phyloP scores from a whole-genome alignment of 2,329 filamentous ascomycete species.

The Pseudogymnoascus sp. region DNA sequence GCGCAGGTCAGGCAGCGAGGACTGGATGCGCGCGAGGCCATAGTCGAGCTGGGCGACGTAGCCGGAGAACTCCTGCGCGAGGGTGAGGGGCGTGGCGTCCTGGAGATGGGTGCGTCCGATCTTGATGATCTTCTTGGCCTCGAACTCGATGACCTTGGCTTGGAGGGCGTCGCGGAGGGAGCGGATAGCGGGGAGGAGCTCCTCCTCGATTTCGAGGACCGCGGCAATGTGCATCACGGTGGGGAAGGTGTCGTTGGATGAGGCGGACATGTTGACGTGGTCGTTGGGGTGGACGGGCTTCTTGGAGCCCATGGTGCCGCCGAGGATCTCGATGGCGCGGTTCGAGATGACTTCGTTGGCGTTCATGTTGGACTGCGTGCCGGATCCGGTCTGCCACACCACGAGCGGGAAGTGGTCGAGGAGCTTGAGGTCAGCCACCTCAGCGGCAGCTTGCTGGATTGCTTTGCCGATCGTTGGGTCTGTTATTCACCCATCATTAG shows the following conservation, averaged over 20 bases:
- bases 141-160: conserved; percentile 80
- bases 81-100: conserved; percentile 89
- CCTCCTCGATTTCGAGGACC: conserved; percentile 81
- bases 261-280: conserved; percentile 98
- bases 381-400: conserved; percentile 98
- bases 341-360: conserved; percentile 99
- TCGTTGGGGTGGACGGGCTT: conserved; percentile 99
- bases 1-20: conserved; percentile 71
- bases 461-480: conserved; percentile 85
- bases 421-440: conserved; percentile 89
- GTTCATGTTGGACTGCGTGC: conserved; percentile 98
- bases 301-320: conserved; percentile 89
- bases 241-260: conserved; percentile 98
- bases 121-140: conserved; percentile 87
- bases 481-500: conserved; percentile 29
- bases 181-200: conserved; percentile 72
- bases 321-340: conserved; percentile 94
- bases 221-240: conserved; percentile 99
- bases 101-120: conserved; percentile 96
- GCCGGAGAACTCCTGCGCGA: conserved; percentile 95
- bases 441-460: conserved; percentile 86
- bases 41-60: conserved; percentile 93
- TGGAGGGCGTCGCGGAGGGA: conserved; percentile 77
- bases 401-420: conserved; percentile 96
- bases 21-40: conserved; percentile 79